A percentile compares a stretch with the other conserved stretches of the same genome.
Conservation (phyloP, 164 flowering plant species). For the Paratinospora sagittata region DNA sequence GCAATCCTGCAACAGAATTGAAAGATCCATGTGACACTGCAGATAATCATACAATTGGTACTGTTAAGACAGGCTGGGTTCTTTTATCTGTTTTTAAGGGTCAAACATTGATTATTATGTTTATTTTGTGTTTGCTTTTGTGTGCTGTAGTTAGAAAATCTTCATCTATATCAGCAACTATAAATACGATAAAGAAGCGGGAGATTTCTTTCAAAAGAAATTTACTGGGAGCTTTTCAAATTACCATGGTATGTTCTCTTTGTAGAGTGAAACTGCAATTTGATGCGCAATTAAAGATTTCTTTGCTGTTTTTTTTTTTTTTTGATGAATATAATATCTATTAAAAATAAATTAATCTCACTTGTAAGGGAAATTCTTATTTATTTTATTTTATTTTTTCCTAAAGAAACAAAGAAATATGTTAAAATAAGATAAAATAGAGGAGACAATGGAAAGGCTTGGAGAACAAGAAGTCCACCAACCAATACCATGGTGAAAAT, state of each 20-base stretch:
- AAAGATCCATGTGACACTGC: slow-evolving; percentile 15
- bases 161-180: slow-evolving; percentile 26
- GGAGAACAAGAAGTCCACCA: too few species aligned
- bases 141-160: slow-evolving; percentile 31
- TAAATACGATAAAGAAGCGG: slow-evolving; percentile 44
- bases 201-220: slow-evolving; percentile 43
- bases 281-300: too few species aligned
- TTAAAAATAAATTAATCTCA: too few species aligned
- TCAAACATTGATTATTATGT: neutral
- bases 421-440: too few species aligned
- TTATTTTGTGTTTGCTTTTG: slow-evolving; percentile 6
- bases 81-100: slow-evolving; percentile 2
- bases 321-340: too few species aligned
- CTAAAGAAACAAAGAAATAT: too few species aligned
- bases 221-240: slow-evolving; percentile 33
- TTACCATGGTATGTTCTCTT: slow-evolving; percentile 34
- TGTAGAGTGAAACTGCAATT: neutral
- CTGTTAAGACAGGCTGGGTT: slow-evolving; percentile 3
- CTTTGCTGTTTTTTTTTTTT: too few species aligned
- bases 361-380: too few species aligned
- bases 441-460: too few species aligned
- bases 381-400: too few species aligned
- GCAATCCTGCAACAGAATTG: slow-evolving; percentile 23
- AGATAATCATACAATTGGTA: slow-evolving; percentile 27
- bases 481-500: too few species aligned